Conservation (phyloP, 2,329 filamentous ascomycete genomes). For the Trichoderma breve region DNA sequence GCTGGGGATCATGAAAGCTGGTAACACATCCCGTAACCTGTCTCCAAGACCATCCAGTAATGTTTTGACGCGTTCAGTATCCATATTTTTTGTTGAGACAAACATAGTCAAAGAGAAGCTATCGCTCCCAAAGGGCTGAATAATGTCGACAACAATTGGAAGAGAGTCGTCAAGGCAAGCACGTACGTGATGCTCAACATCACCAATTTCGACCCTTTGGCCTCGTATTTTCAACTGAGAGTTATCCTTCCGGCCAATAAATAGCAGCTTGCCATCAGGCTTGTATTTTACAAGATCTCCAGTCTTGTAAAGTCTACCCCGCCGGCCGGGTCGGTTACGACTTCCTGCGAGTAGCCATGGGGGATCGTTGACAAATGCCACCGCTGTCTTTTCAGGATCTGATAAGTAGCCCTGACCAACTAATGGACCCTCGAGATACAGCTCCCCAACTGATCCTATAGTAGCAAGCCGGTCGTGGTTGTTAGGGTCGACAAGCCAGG, state of each 20-base stretch:
- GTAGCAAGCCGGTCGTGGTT: constrained; percentile 13
- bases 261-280: constrained; percentile 36
- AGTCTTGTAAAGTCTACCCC: constrained; percentile 33
- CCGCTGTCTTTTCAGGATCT: constrained; percentile 21
- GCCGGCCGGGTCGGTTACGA: constrained; percentile 19
- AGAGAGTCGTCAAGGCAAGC: not conserved
- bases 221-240: constrained; percentile 54
- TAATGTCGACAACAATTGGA: not conserved
- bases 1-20: not conserved
- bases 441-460: constrained; percentile 21
- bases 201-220: constrained; percentile 39
- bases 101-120: not conserved
- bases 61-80: not conserved
- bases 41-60: not conserved
- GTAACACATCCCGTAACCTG: not conserved
- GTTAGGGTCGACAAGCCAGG: constrained; percentile 20
- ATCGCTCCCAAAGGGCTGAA: not conserved
- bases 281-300: constrained; percentile 36
- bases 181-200: constrained; percentile 21
- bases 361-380: constrained; percentile 28
- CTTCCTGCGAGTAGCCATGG: constrained; percentile 33
- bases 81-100: not conserved
- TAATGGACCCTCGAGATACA: constrained; percentile 22
- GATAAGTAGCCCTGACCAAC: constrained; percentile 23
- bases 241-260: constrained; percentile 49